These are phyloP conservation scores for Fistulifera solaris DNA, from an alignment of 108 stramenopile genomes.

Conservation along the genomic window DNA sequence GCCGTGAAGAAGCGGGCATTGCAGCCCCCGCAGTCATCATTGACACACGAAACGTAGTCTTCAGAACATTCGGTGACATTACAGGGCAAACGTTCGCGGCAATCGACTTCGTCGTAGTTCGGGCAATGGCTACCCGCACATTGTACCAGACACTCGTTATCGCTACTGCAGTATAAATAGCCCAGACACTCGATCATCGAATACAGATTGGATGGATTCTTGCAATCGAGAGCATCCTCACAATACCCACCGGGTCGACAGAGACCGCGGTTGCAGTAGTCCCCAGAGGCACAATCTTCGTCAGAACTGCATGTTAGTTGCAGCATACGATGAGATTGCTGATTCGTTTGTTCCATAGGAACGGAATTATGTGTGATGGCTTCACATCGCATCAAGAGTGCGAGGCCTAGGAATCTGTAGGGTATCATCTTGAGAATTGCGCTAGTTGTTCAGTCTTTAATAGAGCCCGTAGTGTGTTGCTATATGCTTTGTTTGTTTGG, in stretches of 20 bases:
- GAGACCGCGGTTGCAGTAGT: conserved; percentile 12
- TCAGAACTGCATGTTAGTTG: conserved; percentile 4
- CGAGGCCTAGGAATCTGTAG: no score
- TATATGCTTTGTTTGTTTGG: no score
- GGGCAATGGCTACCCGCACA: conserved; percentile 1
- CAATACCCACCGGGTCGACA: conserved; percentile 9
- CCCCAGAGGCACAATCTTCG: conserved; percentile 3
- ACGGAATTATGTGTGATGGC: no score
- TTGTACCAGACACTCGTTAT: conserved; percentile 4
- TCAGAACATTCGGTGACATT: no score
- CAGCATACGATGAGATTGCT: no score
- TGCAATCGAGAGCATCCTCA: conserved; percentile 7
- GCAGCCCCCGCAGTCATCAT: conserved; percentile 15
- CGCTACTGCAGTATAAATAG: conserved; percentile 7
- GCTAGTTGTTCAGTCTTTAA: no score
- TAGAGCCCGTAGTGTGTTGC: no score
- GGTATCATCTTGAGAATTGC: no score
- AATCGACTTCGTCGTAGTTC: no score
- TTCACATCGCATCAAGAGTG: no score
- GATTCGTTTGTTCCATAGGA: no score
- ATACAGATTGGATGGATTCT: conserved; percentile 13
- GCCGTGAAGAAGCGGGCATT: conserved; percentile 6
- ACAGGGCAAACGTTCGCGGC: no score
- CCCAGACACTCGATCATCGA: conserved; percentile 16
- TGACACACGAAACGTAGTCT: conserved; percentile 1